Evolutionary conservation across 2,329 filamentous ascomycete species (phyloP), one percentile per base, ranked within the genome.

Genomic region (Calonectria naviculata): DNA sequence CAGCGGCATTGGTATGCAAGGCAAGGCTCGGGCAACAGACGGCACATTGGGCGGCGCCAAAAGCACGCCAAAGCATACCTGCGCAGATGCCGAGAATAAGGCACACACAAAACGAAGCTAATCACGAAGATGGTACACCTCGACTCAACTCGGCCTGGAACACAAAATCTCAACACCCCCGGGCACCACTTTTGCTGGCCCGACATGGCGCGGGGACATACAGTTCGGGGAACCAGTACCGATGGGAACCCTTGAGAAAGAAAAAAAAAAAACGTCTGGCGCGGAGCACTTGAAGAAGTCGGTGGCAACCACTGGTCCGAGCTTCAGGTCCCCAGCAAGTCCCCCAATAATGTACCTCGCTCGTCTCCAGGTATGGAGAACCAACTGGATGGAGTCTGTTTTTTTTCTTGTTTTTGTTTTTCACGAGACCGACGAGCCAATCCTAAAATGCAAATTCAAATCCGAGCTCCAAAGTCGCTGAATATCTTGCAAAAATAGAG

Each of bases 281-380:
- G 34, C 31, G 5, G 21, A 34, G 31, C 56, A 61, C 36, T 24
- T 42, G 36, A 29, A 61, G 52, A 29, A 24, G 56, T 61, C 56
- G 56, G 56, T 61, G 56, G 56, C 56, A 61, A 61, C 44, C 60
- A 47, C 38, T 65, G 62, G 62, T 29, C 62, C 46, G 62, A 52
- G 62, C 62, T 42, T 65, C 34, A 26, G 34, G 42, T 61, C 66
- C 47, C 29, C 56, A n/a, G 44, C 44, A 28, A 36, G 58, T n/a
- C 19, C 49, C 49, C 17, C 29, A 54, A 54, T n/a, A 29, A 60
- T 26, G 54, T 60, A 41, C 54, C 34, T n/a, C n/a, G n/a, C n/a
- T n/a, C n/a, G n/a, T n/a, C 15, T 29, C 34, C n/a, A 42, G 34
- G 36, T 61, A 44, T 36, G 15, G 24, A n/a, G n/a, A 29, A 24